Conservation (phyloP, 2,329 filamentous ascomycete genomes). For the Epichloe gansuensis region DNA sequence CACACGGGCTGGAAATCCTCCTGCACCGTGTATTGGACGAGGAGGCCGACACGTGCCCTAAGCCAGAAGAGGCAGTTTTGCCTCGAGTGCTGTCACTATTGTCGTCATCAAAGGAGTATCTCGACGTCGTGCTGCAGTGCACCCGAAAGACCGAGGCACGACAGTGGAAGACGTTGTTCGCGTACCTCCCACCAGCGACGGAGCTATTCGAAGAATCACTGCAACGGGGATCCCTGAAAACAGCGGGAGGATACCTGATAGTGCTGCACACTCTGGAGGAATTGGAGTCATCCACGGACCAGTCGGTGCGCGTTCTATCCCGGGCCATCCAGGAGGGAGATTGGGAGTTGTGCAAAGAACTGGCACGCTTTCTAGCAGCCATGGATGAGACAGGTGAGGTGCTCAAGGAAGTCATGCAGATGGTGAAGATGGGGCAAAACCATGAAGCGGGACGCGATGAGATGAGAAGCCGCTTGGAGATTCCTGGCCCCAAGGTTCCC, state of each 20-base stretch:
- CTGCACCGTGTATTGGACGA: conserved; percentile 90
- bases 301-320: conserved; percentile 69
- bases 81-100: conserved; percentile 50
- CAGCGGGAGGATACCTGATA: conserved; percentile 90
- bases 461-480: conserved; percentile 19
- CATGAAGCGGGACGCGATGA: conserved; percentile 17
- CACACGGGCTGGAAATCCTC: conserved; percentile 83
- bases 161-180: conserved; percentile 89
- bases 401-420: conserved; percentile 57
- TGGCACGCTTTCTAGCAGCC: conserved; percentile 88
- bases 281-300: conserved; percentile 55
- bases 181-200: conserved; percentile 77
- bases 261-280: conserved; percentile 78
- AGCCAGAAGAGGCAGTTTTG: conserved; percentile 51
- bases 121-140: conserved; percentile 93
- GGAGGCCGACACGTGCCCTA: conserved; percentile 65
- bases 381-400: conserved; percentile 80
- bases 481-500: conserved; percentile 17
- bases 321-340: conserved; percentile 75
- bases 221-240: conserved; percentile 76
- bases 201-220: conserved; percentile 90
- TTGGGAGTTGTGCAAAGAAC: conserved; percentile 91
- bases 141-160: conserved; percentile 93
- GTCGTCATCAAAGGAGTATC: conserved; percentile 69
- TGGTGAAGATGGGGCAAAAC: conserved; percentile 34